Conservation (phyloP, 2,329 filamentous ascomycete genomes). For the Piedraia hortae region DNA sequence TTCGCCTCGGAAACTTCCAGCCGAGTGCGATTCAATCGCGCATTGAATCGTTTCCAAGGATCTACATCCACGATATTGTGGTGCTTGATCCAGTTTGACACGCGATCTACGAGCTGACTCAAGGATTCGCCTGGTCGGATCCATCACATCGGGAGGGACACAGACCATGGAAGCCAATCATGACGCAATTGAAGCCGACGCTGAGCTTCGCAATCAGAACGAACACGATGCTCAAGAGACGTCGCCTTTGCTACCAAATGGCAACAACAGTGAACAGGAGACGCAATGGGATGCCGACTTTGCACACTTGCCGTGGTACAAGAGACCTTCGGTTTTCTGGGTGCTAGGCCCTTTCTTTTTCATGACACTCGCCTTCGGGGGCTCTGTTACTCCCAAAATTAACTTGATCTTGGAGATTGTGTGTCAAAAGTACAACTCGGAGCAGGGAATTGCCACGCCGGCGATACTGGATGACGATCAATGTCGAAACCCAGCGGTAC, state of each 20-base stretch:
- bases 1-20: too few species aligned
- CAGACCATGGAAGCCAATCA: too few species aligned
- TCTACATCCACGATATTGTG: too few species aligned
- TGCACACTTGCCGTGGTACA: slow-evolving; percentile 32
- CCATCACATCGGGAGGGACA: too few species aligned
- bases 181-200: too few species aligned
- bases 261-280: background rate
- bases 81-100: too few species aligned
- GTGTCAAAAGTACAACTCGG: slow-evolving; percentile 56
- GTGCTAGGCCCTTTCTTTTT: slow-evolving; percentile 53
- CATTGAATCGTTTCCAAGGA: too few species aligned
- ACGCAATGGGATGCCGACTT: slow-evolving; percentile 23
- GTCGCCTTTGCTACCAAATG: background rate
- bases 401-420: slow-evolving; percentile 66
- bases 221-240: too few species aligned
- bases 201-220: too few species aligned
- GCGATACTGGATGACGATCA: slow-evolving; percentile 42
- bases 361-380: slow-evolving; percentile 66
- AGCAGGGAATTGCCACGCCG: slow-evolving; percentile 31
- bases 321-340: slow-evolving; percentile 46
- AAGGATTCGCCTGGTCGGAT: too few species aligned
- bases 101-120: too few species aligned
- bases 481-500: slow-evolving; percentile 55
- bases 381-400: slow-evolving; percentile 58
- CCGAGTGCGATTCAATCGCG: too few species aligned